Base-by-base conservation (phyloP, 306 rosid genomes). In the barrel medic (Medicago truncatula) region DNA sequence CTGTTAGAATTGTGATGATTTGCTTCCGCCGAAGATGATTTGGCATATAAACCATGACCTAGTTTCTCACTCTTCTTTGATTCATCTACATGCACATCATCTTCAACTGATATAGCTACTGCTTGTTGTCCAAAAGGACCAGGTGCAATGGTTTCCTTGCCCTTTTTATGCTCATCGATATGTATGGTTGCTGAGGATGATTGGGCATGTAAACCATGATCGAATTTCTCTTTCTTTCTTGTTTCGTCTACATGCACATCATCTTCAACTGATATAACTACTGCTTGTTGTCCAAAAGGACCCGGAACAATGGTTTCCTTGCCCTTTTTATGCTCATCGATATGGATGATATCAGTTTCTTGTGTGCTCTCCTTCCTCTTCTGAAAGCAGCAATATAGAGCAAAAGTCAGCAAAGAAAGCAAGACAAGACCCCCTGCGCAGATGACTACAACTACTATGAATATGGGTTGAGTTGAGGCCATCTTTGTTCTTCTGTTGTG, bases 71-170 rank as follows among this genome's bases (percentile, higher is more conserved):
- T 74, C 81, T 90, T 87, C 53, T 5, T 79, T 28, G 77, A 78
- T 78, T 81, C 88, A 3, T 85, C 87, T 1, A 91, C 7, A 39
- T 82, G 92, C 16, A 88, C 83, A 41, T 91, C 97, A 71, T 93
- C 98, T 62, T 91, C 94, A 38, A 91, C 82, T 0, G 94, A 50
- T 41, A 88, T 44, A 5, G 77, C 83, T 23, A 82, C 85, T 15
- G 80, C 63, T 20, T 86, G 12, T 4, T 15, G 52, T 56, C 98
- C 96, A 44, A 82, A 79, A 25, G 96, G 94, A 15, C 96, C 92
- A 10, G 84, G 82, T 23, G 83, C 82, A 18, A 86, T 56, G 63
- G 87, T 82, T 76, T 88, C 87, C n/a, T 75, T 82, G 1, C 85
- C 78, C 76, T 53, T 85, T 71, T 81, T 83, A 8, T 89, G 91